These are phyloP conservation scores for Colletotrichum theobromicola DNA, from an alignment of 2,329 filamentous ascomycete species.

Conservation along the genomic window DNA sequence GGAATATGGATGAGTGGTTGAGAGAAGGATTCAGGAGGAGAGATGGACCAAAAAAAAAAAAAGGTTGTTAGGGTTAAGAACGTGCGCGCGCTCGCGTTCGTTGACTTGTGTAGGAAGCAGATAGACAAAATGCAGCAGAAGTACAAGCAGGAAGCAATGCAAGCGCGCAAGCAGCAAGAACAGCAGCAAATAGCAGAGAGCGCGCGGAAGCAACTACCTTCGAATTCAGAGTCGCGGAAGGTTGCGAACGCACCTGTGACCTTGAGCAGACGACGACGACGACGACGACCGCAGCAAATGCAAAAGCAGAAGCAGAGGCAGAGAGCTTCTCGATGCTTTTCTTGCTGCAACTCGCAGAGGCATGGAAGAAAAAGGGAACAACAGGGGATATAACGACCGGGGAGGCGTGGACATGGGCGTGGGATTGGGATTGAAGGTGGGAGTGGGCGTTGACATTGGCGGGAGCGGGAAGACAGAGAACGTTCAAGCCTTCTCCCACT, in stretches of 20 bases:
- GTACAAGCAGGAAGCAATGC: background rate
- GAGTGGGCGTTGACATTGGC: background rate
- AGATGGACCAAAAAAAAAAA: too few species aligned
- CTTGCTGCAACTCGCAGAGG: conserved; percentile 18
- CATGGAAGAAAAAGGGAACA: conserved; percentile 6
- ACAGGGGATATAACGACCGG: conserved; percentile 22
- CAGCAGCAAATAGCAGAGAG: background rate
- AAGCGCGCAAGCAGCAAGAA: background rate
- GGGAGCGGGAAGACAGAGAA: background rate
- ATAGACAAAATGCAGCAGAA: background rate
- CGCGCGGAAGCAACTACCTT: background rate
- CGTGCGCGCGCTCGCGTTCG: background rate
- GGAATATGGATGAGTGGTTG: background rate
- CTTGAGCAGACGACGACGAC: background rate
- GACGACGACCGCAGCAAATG: background rate
- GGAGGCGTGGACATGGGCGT: background rate
- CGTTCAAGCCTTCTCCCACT: background rate
- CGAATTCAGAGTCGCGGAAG: background rate
- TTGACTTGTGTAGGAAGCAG: background rate
- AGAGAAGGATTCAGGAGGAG: background rate
- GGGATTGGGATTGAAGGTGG: background rate
- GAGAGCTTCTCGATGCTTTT: conserved; percentile 21
- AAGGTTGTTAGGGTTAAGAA: conserved; percentile 7
- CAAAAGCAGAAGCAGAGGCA: background rate
- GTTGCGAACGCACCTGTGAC: background rate